Conservation (phyloP, 202 grass and related monocot genomes). For the Setaria viridis region DNA sequence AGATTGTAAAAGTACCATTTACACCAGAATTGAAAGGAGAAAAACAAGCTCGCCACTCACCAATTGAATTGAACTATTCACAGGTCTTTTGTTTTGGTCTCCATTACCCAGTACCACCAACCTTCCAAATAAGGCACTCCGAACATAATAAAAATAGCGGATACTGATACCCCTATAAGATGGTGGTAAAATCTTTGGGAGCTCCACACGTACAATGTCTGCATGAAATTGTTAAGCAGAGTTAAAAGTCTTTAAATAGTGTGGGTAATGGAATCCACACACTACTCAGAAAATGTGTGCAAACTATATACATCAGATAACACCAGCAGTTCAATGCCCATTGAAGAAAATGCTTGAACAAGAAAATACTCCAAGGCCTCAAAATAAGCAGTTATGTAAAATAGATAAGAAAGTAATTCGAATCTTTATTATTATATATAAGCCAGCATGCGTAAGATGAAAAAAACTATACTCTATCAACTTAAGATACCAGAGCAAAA, state of each 20-base stretch:
- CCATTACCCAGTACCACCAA: slow-evolving; percentile 58
- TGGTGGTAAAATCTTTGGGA: slow-evolving; percentile 86
- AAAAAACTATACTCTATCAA: not conserved
- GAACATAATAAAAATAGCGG: slow-evolving; percentile 94
- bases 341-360: not conserved
- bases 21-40: slow-evolving; percentile 15
- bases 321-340: not conserved
- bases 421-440: not conserved
- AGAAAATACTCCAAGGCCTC: too few relatives aligned
- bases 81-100: slow-evolving; percentile 56
- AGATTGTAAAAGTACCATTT: slow-evolving; percentile 31
- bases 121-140: slow-evolving; percentile 72
- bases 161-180: slow-evolving; percentile 87
- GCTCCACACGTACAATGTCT: slow-evolving; percentile 83
- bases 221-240: slow-evolving; percentile 42
- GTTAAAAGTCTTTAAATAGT: slow-evolving; percentile 32
- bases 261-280: not conserved
- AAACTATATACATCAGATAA: slow-evolving; percentile 4
- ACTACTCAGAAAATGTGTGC: not conserved
- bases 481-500: slow-evolving; percentile 19
- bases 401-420: not conserved
- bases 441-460: not conserved
- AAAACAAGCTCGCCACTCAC: slow-evolving; percentile 54
- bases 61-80: slow-evolving; percentile 67
- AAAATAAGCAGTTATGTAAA: not conserved